Evolutionary conservation across 2,329 filamentous ascomycete genomes (phyloP).

Genomic region (Calonectria pseudoreteaudii): DNA sequence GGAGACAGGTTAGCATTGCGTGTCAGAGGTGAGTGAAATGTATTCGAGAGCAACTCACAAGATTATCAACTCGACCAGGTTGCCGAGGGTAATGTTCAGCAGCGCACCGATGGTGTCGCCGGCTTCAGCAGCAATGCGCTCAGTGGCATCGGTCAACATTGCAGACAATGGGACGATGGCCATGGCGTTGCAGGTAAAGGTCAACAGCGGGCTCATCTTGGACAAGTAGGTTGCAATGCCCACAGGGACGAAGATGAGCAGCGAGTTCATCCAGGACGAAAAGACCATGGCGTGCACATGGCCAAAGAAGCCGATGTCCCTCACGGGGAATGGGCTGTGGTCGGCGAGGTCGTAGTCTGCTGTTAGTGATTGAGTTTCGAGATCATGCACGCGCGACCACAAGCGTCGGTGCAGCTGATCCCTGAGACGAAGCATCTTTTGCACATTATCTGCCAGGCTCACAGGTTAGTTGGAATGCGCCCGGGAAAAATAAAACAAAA

Average conservation of each 20-base stretch:
- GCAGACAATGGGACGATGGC: slow-evolving; percentile 71
- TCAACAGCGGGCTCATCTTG: slow-evolving; percentile 49
- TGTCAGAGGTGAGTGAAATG: background rate
- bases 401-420: slow-evolving; percentile 40
- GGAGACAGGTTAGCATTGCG: slow-evolving; percentile 40
- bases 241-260: slow-evolving; percentile 78
- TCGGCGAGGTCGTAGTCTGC: slow-evolving; percentile 26
- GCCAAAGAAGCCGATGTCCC: slow-evolving; percentile 26
- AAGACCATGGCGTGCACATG: slow-evolving; percentile 45
- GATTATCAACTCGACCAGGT: slow-evolving; percentile 72
- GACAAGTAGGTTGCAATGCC: slow-evolving; percentile 68
- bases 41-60: slow-evolving; percentile 52
- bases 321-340: background rate
- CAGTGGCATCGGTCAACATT: slow-evolving; percentile 69
- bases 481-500: background rate
- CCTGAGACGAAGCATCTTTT: slow-evolving; percentile 36
- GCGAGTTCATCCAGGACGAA: slow-evolving; percentile 68
- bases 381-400: slow-evolving; percentile 32
- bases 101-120: slow-evolving; percentile 70
- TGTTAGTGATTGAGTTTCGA: slow-evolving; percentile 37
- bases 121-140: slow-evolving; percentile 66
- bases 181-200: slow-evolving; percentile 71
- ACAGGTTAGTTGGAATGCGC: background rate
- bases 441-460: slow-evolving; percentile 13
- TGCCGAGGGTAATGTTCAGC: slow-evolving; percentile 72